Evolutionary conservation across 768 basidiomycete species (phyloP), one percentile per base, ranked within the genome.

Genomic region (Suillus spraguei): DNA sequence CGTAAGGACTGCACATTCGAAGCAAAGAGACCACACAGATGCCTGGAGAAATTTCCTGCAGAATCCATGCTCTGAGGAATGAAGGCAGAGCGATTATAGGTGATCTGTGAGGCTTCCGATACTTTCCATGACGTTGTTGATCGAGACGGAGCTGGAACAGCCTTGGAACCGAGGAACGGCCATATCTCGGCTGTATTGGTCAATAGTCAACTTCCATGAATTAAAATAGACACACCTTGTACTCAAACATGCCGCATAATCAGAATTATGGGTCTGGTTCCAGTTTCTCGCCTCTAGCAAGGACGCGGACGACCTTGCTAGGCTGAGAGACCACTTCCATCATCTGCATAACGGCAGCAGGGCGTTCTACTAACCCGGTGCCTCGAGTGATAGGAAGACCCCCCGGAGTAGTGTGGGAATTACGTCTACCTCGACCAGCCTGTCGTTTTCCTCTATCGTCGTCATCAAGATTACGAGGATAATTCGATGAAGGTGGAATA

Each of bases 271-370:
- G 65, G 52, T 74, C 79, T 44, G 83, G 84, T 49, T 94, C 91
- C 60, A 94, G 76, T 75, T 93, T 92, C 82, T 94, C 92, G 38
- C 92, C 92, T 14, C 92, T 85, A 2, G 92, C 90, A 64, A 94
- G 84, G 35, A 94, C 88, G 32, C 91, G 81, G 39, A 94, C 87
- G 66, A 90, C 88, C 65, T 86, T 88, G 73, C 84, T 88, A 8
- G 90, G 88, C 66, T 91, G 88, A 24, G 87, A 80, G 10, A 90
- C 82, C 74, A 85, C 84, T 66, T 88, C 88, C 89, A 90, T 91
- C 90, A 93, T 91, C 5, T 89, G 87, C 82, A 87, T 85, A 54
- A 91, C 89, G 2, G 90, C 88, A 10, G 89, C 84, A 0, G 90
- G 90, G 22, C 90, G 85, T 71, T 93, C 92, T 58, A 93, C 92